A percentile compares a stretch with the other conserved stretches of the same genome.
Conservation (phyloP, 2,329 filamentous ascomycete species). For the Cryphonectria parasitica region DNA sequence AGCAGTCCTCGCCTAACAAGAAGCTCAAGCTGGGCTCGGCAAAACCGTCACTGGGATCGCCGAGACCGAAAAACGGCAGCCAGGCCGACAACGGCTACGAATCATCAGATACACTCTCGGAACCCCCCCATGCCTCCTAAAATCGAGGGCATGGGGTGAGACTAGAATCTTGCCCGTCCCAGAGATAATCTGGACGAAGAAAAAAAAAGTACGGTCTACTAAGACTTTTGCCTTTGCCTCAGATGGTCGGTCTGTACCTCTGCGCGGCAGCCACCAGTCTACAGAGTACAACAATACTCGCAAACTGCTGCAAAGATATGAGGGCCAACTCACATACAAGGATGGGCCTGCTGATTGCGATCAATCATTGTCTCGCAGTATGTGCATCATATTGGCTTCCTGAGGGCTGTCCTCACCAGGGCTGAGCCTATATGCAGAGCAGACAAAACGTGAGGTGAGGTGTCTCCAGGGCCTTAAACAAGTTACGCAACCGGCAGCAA, state of each 20-base stretch:
- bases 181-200: background rate
- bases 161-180: too few species aligned
- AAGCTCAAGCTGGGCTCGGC: slow-evolving; percentile 48
- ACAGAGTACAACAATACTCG: background rate
- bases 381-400: background rate
- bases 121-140: slow-evolving; percentile 45
- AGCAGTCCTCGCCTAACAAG: slow-evolving; percentile 48
- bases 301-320: background rate
- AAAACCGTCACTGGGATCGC: slow-evolving; percentile 54
- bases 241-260: background rate
- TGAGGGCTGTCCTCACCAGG: background rate
- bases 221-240: background rate
- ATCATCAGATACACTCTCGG: slow-evolving; percentile 60
- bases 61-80: slow-evolving; percentile 54
- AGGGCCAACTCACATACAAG: background rate
- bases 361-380: background rate
- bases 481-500: background rate
- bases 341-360: background rate
- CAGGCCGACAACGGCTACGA: slow-evolving; percentile 58
- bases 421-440: background rate
- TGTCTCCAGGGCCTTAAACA: background rate
- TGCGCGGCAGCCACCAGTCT: background rate
- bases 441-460: background rate
- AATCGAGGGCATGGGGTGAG: too few species aligned
- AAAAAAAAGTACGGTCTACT: background rate